These are phyloP conservation scores for Tetrahymena malaccensis DNA, from an alignment of 73 alveolate genomes.

Conservation along the genomic window DNA sequence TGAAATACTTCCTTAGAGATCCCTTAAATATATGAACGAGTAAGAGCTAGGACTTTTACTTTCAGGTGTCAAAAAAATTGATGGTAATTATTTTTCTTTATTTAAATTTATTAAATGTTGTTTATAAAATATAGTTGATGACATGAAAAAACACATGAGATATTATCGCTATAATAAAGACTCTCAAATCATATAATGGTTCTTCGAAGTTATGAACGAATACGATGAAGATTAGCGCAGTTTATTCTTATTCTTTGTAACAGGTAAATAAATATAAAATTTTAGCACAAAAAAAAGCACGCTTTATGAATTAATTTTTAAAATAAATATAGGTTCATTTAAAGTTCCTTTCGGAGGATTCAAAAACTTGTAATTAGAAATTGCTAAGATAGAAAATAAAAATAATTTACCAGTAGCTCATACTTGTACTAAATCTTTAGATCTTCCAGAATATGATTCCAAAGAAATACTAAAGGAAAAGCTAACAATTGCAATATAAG, in stretches of 20 bases:
- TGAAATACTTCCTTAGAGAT: conserved; percentile 73
- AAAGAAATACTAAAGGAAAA: conserved; percentile 76
- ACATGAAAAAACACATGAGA: conserved; percentile 72
- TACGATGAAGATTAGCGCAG: conserved; percentile 71
- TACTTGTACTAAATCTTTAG: conserved; percentile 82
- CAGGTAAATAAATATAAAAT: conserved; percentile 41
- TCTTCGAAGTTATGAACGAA: conserved; percentile 76
- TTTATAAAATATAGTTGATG: conserved; percentile 32
- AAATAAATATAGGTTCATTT: conserved; percentile 9
- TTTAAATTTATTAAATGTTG: not conserved
- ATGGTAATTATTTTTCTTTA: conserved; percentile 7
- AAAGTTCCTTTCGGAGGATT: conserved; percentile 90
- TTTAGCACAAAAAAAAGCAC: too few relatives aligned
- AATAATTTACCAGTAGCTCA: conserved; percentile 82
- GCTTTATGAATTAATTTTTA: too few relatives aligned
- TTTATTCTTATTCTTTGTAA: conserved; percentile 76
- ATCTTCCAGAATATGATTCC: conserved; percentile 84
- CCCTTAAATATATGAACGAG: conserved; percentile 58
- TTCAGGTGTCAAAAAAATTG: conserved; percentile 28
- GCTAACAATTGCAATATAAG: conserved; percentile 67
- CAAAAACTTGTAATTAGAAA: conserved; percentile 67
- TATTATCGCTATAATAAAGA: conserved; percentile 63
- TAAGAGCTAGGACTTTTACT: not conserved
- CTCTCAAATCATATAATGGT: conserved; percentile 52
- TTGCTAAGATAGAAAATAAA: conserved; percentile 47